Base-by-base conservation (phyloP, 2,329 filamentous ascomycete genomes). In the Cyphellophora europaea region DNA sequence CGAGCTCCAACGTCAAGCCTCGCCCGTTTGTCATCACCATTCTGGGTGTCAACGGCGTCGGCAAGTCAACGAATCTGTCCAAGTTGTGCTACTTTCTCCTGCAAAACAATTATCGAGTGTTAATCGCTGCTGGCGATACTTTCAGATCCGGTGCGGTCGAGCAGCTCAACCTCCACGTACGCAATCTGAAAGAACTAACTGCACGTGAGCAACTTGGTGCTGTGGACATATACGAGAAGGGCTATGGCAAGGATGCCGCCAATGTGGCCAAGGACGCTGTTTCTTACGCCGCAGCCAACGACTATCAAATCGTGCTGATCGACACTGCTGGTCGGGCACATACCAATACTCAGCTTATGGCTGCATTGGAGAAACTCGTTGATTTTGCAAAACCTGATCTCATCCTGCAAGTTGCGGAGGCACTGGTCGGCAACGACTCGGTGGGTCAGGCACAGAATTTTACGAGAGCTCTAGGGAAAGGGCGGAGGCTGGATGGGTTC, bases 1-100 rank as follows among this genome's bases (percentile, higher is more conserved):
- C 79, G 0, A 67, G 65, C 14, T 73, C 77, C 3, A 78, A 77
- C 18, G 68, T 78, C 41, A 66, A 74, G 40, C 61, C 72, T 13
- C 80, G 91, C 3, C 91, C 91, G 28, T 98, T 96, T 56, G 89
- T 96, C 52, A 93, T 98, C 56, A 95, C 87, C 38, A 94, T 98
- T 42, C 91, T 98, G 28, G 91, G 91, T 43, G 91, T 98, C 55
- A 98, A 98, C 58, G 91, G 91, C 35, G 91, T 98, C 23, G 91
- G 91, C 54, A 98, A 98, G 65, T 95, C 88, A 11, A 98, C 91
- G 34, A 96, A 95, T 56, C 71, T 98, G 23, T 89, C 85, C 59
- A 98, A 98, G 62, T 94, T 98, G 48, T 93, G 88, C 59, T 98
- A 91, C 64, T 98, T 98, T 66, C 70, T 98, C 23, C 70, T 98